Base-by-base conservation (phyloP, 1,284 basidiomycete genomes). In the Phaffia rhodozyma region DNA sequence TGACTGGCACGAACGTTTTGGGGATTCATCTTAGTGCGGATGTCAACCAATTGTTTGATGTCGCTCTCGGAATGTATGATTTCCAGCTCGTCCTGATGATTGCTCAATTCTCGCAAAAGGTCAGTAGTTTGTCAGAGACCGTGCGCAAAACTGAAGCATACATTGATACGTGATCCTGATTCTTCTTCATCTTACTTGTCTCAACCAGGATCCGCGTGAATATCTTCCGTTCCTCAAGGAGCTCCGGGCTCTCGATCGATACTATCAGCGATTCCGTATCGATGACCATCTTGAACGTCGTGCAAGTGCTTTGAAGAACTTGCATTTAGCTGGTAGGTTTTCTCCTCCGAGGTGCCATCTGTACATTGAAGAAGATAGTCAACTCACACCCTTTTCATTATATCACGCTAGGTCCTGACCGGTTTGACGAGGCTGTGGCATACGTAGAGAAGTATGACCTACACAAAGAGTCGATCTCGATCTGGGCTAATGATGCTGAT, bases 21-120 rank as follows among this genome's bases (percentile, higher is more conserved):
- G 27, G 38, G 23, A 20, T 54, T 53, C 29, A 29, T 23, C 18
- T n/a, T 50, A 62, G 61, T 32, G 91, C 91, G 21, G 91, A 97
- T 71, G 91, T 92, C 0, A 86, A 98, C 70, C 83, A 82, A 67
- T 81, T 98, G 2, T 98, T 93, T 77, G 86, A 97, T 72, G 88
- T 89, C 5, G 96, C 96, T 1, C 81, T 99, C 29, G 94, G 96
- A 29, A 97, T 97, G 91, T 99, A 99, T 75, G 91, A 99, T 75
- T 97, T 98, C 76, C 85, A 88, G 27, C 79, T 99, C 2, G 93
- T 97, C 1, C 79, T 98, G 43, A 86, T 98, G 85, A 83, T 99
- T 48, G 94, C 96, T 1, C 96, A 98, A 74, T 89, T 97, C 71
- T 89, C 93, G 47, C 92, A 97, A 74, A 94, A 93, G 81, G 91